Conservation (phyloP, 78 protist genomes). For the Cavenderia fasciculata region DNA sequence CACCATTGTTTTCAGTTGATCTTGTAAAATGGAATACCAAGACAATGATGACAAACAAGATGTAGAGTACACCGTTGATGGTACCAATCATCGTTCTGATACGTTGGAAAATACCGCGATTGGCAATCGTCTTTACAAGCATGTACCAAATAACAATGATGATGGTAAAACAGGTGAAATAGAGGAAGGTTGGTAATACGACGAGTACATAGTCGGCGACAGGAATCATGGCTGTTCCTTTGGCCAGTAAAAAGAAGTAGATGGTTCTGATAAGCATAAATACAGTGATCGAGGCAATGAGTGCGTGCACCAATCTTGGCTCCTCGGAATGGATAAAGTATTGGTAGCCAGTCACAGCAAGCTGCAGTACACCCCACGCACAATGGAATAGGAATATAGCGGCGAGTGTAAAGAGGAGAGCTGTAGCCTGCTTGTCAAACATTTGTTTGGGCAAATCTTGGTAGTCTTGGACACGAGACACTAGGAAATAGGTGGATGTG, state of each 20-base stretch:
- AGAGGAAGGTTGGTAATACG: slow-evolving; percentile 50
- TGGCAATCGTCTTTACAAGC: neutral
- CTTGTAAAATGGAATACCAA: neutral
- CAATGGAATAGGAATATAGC: slow-evolving; percentile 5
- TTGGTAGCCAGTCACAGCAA: neutral
- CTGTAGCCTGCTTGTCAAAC: slow-evolving; percentile 4
- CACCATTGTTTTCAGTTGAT: neutral
- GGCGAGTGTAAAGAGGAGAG: slow-evolving; percentile 32
- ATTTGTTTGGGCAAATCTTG: neutral
- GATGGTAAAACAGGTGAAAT: slow-evolving; percentile 33
- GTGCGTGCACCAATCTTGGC: slow-evolving; percentile 22
- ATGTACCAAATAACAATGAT: slow-evolving; percentile 59
- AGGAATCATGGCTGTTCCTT: neutral
- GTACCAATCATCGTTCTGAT: neutral
- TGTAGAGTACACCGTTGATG: slow-evolving; percentile 25
- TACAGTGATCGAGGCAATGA: slow-evolving; percentile 3
- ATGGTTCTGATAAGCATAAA: slow-evolving; percentile 14
- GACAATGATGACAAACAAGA: slow-evolving; percentile 19
- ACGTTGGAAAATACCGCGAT: neutral
- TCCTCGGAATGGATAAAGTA: neutral
- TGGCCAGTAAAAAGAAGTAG: slow-evolving; percentile 46
- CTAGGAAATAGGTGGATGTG: slow-evolving; percentile 32
- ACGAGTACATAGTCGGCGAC: slow-evolving; percentile 54
- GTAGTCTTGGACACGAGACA: neutral
- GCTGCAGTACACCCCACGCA: slow-evolving; percentile 31